Percentiles rank a stretch among this genome's conserved stretches.
These are phyloP conservation scores for Conringia planisiliqua DNA, from an alignment of 345 rosid species.

Conservation along the genomic window DNA sequence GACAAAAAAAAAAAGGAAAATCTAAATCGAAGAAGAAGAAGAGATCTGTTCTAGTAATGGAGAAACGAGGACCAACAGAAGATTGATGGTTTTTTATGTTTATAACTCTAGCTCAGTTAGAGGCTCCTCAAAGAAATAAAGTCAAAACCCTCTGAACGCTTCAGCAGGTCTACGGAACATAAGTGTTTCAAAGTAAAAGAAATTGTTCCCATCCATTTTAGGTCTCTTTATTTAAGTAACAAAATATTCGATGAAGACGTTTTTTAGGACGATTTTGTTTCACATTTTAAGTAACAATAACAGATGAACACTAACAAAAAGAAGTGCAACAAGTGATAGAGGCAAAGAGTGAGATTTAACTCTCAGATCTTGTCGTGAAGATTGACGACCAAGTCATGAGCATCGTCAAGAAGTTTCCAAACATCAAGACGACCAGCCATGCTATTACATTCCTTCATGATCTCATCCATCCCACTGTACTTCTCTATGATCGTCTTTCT, in stretches of 20 bases:
- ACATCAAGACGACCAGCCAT: conserved; percentile 90
- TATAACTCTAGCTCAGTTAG: background rate
- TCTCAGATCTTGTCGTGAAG: conserved; percentile 73
- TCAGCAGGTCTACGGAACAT: background rate
- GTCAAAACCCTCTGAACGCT: background rate
- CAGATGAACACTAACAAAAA: background rate
- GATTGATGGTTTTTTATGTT: background rate
- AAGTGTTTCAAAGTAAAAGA: background rate
- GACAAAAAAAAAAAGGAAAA: background rate
- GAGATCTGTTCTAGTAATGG: conserved; percentile 20
- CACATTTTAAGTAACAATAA: conserved; percentile 15
- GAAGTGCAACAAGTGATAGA: background rate
- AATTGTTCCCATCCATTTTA: background rate
- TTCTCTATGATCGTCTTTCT: conserved; percentile 85
- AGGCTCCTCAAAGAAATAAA: conserved; percentile 1
- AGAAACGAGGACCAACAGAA: background rate
- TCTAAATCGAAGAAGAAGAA: conserved; percentile 8
- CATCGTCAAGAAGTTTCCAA: conserved; percentile 96
- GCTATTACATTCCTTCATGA: conserved; percentile 88
- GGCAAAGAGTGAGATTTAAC: background rate
- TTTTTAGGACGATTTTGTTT: background rate
- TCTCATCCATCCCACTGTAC: conserved; percentile 94
- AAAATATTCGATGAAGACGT: background rate
- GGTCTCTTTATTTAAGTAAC: background rate
- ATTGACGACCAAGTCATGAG: conserved; percentile 81